Evolutionary conservation across 2,329 filamentous ascomycete genomes (phyloP), one percentile per base, ranked within the genome.

Genomic region (Diplodia sapinea): DNA sequence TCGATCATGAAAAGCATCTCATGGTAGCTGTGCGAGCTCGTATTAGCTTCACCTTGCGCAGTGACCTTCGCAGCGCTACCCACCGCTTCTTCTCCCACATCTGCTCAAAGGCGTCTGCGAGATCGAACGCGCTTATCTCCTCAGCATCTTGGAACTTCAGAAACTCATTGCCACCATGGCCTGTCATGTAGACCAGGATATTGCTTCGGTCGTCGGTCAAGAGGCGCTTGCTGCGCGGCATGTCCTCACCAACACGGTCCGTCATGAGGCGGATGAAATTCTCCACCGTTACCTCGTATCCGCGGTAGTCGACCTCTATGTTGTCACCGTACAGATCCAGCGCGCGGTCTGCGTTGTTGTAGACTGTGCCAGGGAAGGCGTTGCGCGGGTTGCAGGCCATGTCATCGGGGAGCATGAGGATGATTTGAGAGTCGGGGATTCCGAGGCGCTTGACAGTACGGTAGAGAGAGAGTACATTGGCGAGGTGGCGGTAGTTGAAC

Each of bases 1-100:
- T 99, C 95, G 80, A 99, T 99, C 95, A 99, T 99, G 84, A 99
- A 99, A 68, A 99, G 87, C 73, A 99, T 89, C 80, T 99, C 95
- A 78, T 98, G 92, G 80, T 98, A 99, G 77, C 90, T 91, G 71
- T 7, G 23, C 43, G 50, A 26, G 50, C 13, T 38, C 49, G 23
- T 29, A 33, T 23, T 57, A 59, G 43, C 29, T 43, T 54, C 23
- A n/a, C 11, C 26, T 33, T 51, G 47, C 56, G 47, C 29, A 9
- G 6, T 11, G 23, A 2, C n/a, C 17, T 54, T n/a, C 4, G 51
- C 15, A 49, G 54, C 29, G 15, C 9, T 40, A n/a, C 56, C 77
- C 79, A 89, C 84, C 95, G 90, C 83, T 96, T 96, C 88, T 99
- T 99, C 85, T 99, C 95, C 92, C 94, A 97, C 95, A 99, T 99